Conservation (phyloP, 192 early-diverging fungal genomes). For the Dissophora globulifera region DNA sequence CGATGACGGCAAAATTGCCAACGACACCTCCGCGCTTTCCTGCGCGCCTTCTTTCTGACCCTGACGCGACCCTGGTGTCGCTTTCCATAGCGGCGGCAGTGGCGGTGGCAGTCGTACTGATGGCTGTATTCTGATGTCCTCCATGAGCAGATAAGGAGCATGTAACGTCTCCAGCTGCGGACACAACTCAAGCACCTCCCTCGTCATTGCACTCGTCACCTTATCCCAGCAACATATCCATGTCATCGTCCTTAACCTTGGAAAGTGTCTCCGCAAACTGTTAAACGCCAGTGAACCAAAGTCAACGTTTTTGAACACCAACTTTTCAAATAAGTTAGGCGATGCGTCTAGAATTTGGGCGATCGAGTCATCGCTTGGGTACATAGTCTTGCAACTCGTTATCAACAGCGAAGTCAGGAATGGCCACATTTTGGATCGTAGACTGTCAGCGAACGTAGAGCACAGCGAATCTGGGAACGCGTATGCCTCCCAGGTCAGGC, state of each 20-base stretch:
- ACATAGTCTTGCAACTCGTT: slow-evolving; percentile 4
- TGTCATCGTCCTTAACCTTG: slow-evolving; percentile 1
- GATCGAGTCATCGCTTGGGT: slow-evolving; percentile 6
- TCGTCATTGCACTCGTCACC: slow-evolving; percentile 22
- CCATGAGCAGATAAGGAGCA: slow-evolving; percentile 9
- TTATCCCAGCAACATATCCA: slow-evolving; percentile 11
- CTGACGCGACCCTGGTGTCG: too few species aligned
- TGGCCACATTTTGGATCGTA: neutral
- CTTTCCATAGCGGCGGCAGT: too few species aligned
- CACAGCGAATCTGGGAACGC: slow-evolving; percentile 8
- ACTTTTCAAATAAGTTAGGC: neutral
- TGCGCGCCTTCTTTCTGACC: too few species aligned
- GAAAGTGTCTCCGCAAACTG: slow-evolving; percentile 13
- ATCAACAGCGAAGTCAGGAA: slow-evolving; percentile 15
- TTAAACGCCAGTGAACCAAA: slow-evolving; percentile 22
- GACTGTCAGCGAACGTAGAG: neutral
- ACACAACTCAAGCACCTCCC: slow-evolving; percentile 9
- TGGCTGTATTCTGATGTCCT: neutral
- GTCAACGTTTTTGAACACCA: slow-evolving; percentile 13
- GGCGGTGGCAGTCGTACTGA: too few species aligned
- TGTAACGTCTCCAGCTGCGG: slow-evolving; percentile 3
- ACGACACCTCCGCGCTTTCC: too few species aligned
- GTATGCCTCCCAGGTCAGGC: slow-evolving; percentile 18
- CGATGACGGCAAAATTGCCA: too few species aligned
- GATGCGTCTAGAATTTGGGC: slow-evolving; percentile 6